phyloP scores from a whole-genome alignment of 2,329 filamentous ascomycete species.

The Cladosporium sp. region DNA sequence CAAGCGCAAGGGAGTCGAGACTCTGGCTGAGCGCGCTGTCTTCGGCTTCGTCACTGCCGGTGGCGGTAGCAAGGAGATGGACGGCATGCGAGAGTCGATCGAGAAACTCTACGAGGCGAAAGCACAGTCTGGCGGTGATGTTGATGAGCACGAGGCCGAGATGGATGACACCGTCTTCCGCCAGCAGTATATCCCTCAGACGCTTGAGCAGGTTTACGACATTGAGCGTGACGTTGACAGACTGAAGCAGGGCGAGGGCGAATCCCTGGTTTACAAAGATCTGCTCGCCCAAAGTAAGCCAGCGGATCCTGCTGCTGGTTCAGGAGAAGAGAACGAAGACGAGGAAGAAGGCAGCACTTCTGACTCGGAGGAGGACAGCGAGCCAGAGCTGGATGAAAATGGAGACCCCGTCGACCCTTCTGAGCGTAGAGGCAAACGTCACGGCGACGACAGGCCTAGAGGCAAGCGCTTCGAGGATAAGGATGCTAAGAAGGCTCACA shows the following conservation, averaged over 20 bases:
- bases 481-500: conserved; percentile 83
- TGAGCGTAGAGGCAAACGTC: conserved; percentile 23
- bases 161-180: conserved; percentile 90
- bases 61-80: conserved; percentile 53
- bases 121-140: conserved; percentile 44
- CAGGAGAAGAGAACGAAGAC: conserved; percentile 22
- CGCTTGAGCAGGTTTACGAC: conserved; percentile 91
- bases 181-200: conserved; percentile 95
- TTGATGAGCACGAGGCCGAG: conserved; percentile 54
- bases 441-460: conserved; percentile 59
- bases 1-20: conserved; percentile 75
- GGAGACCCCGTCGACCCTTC: conserved; percentile 31
- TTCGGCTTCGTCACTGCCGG: conserved; percentile 75
- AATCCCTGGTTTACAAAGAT: conserved; percentile 77
- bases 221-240: conserved; percentile 83
- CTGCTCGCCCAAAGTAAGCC: conserved; percentile 64
- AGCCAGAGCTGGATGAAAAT: conserved; percentile 39
- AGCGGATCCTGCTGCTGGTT: conserved; percentile 19
- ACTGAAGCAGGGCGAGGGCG: conserved; percentile 66
- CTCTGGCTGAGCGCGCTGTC: conserved; percentile 69
- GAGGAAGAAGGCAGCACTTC: conserved; percentile 35
- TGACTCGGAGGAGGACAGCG: conserved; percentile 24
- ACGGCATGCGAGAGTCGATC: conserved; percentile 58
- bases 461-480: conserved; percentile 89
- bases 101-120: conserved; percentile 62